Conservation (phyloP, 345 rosid genomes). For the Eucalyptus caleyi region DNA sequence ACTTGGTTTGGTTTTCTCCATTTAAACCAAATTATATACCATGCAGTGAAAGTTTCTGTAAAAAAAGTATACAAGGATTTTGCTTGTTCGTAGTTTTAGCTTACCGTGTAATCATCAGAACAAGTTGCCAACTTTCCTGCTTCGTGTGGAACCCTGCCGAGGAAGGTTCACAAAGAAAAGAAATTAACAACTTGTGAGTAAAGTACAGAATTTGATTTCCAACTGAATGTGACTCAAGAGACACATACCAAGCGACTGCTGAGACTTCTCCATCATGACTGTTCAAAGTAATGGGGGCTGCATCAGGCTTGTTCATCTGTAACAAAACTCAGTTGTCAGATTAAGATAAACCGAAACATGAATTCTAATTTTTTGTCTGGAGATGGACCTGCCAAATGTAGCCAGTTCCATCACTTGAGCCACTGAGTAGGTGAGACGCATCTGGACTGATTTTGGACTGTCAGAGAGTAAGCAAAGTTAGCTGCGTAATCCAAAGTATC, state of each 20-base stretch:
- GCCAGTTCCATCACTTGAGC: constrained; percentile 83
- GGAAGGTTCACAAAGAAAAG: background rate
- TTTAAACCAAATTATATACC: background rate
- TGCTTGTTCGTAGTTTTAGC: background rate
- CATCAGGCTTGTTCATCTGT: constrained; percentile 65
- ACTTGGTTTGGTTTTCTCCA: background rate
- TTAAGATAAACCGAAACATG: background rate
- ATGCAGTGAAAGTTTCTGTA: background rate
- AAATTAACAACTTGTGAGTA: background rate
- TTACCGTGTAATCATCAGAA: constrained; percentile 85
- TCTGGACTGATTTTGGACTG: constrained; percentile 94
- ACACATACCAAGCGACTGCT: constrained; percentile 75
- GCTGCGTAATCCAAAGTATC: background rate
- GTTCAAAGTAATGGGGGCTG: constrained; percentile 46
- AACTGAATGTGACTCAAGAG: background rate
- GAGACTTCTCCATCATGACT: constrained; percentile 80
- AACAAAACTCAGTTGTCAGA: background rate
- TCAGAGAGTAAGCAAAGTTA: background rate
- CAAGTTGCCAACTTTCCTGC: constrained; percentile 61
- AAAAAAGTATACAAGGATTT: background rate
- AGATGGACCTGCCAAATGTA: constrained; percentile 79
- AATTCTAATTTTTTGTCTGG: background rate
- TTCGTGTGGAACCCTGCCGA: constrained; percentile 52
- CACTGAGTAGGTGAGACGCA: constrained; percentile 67
- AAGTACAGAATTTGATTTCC: background rate